phyloP scores from a whole-genome alignment of 805 yeast species.

The Ogataea nonfermentans region DNA sequence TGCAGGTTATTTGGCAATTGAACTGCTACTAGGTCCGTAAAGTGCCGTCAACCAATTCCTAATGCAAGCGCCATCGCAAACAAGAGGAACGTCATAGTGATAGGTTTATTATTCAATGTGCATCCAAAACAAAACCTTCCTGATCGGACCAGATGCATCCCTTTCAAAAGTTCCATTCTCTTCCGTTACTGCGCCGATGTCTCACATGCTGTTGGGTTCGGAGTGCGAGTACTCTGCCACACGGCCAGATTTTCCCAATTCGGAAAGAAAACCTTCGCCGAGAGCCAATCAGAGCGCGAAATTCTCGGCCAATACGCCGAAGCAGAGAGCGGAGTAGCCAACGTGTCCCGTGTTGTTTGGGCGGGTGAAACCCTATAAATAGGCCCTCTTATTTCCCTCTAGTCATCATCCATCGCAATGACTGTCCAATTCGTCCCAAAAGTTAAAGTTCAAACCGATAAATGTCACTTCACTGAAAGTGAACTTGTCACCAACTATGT shows the following conservation, averaged over 20 bases:
- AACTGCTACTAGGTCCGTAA: too few relatives aligned
- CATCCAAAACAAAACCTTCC: too few relatives aligned
- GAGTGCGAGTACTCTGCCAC: constrained; percentile 1
- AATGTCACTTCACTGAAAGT: constrained; percentile 47
- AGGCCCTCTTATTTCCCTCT: constrained; percentile 1
- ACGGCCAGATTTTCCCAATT: constrained; percentile 10
- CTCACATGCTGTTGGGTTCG: constrained; percentile 11
- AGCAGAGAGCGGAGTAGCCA: background rate
- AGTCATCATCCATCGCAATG: constrained; percentile 19
- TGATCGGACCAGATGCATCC: background rate
- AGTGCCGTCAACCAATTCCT: too few relatives aligned
- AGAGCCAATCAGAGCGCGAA: constrained; percentile 12
- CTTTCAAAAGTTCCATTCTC: background rate
- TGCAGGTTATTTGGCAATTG: too few relatives aligned
- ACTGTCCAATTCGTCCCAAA: constrained; percentile 36
- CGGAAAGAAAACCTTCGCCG: constrained; percentile 11
- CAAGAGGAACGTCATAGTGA: too few relatives aligned
- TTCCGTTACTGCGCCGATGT: background rate
- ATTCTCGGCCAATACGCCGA: constrained; percentile 16
- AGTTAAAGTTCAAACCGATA: constrained; percentile 57
- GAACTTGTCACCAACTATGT: constrained; percentile 60
- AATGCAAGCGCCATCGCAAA: too few relatives aligned
- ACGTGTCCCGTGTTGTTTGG: background rate
- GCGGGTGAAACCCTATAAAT: constrained; percentile 11
- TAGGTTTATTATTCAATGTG: too few relatives aligned